These are phyloP conservation scores for Pseudopyricularia javanii DNA, from an alignment of 2,329 filamentous ascomycete genomes.

Conservation along the genomic window DNA sequence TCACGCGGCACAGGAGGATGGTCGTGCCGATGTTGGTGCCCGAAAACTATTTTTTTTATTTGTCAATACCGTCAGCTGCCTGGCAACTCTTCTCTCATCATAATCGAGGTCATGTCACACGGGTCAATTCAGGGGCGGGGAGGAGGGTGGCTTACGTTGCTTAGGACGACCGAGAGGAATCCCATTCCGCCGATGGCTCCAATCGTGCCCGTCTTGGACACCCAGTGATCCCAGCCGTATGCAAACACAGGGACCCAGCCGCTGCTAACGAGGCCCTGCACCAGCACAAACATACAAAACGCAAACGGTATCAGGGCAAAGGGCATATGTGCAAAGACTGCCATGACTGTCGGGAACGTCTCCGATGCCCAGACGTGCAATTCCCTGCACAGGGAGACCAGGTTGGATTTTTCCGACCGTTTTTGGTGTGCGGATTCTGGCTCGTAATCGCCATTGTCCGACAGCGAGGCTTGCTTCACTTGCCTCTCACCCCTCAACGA, in stretches of 20 bases:
- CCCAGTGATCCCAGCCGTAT: conserved; percentile 63
- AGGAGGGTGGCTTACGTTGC: conserved; percentile 45
- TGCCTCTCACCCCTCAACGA: not conserved
- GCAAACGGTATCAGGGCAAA: conserved; percentile 59
- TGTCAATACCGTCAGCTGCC: no score
- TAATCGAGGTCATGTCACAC: not conserved
- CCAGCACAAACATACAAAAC: conserved; percentile 63
- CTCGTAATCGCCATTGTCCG: not conserved
- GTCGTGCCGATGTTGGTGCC: conserved; percentile 69
- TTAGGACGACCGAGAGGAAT: conserved; percentile 57
- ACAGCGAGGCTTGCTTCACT: not conserved
- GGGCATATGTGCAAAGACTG: conserved; percentile 53
- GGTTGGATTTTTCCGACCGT: conserved; percentile 11
- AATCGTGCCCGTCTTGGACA: conserved; percentile 53
- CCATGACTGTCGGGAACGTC: conserved; percentile 58
- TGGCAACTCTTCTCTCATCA: no score
- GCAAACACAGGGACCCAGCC: conserved; percentile 66
- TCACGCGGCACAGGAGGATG: conserved; percentile 57
- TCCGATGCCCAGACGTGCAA: conserved; percentile 48
- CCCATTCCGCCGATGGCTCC: conserved; percentile 62
- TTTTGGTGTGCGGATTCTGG: not conserved
- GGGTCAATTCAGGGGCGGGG: not conserved
- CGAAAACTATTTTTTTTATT: conserved; percentile 41
- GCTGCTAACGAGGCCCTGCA: conserved; percentile 60
- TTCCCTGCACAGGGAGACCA: conserved; percentile 35